Conservation (phyloP, 2,329 filamentous ascomycete species). For the Pseudopyricularia cyperi region DNA sequence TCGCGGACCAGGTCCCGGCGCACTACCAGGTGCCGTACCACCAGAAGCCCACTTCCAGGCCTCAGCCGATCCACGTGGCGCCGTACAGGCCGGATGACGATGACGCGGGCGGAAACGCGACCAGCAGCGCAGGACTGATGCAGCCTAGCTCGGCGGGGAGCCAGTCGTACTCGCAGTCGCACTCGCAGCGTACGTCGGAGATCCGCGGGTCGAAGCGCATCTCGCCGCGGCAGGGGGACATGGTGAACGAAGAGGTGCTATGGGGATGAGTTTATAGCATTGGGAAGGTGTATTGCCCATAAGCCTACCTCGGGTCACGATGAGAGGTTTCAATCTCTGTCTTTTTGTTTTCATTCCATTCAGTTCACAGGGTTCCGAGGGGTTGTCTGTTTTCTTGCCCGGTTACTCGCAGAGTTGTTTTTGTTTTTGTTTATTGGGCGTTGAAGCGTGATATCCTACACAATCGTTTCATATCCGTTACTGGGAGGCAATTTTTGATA, state of each 20-base stretch:
- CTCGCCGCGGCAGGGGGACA: neutral
- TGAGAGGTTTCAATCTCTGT: neutral
- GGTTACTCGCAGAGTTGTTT: no score
- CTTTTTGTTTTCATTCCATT: neutral
- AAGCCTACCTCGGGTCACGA: neutral
- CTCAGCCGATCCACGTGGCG: neutral
- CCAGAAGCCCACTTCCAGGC: neutral
- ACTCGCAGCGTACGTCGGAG: neutral
- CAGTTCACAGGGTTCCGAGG: neutral
- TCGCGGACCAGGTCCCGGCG: neutral
- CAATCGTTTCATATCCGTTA: neutral
- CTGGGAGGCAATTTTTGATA: no score
- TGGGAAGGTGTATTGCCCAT: neutral
- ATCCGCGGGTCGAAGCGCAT: neutral
- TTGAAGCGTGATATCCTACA: neutral
- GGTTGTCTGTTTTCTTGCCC: neutral
- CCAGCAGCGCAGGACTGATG: neutral
- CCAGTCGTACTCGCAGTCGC: neutral
- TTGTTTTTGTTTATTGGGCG: neutral
- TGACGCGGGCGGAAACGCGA: neutral
- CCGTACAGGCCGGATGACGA: neutral
- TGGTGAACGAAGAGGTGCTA: constrained; percentile 1
- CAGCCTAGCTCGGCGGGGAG: neutral
- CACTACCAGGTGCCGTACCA: constrained; percentile 4
- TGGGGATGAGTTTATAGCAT: neutral